phyloP scores from a whole-genome alignment of 2,329 filamentous ascomycete genomes.

The Sporothrix humicola region DNA sequence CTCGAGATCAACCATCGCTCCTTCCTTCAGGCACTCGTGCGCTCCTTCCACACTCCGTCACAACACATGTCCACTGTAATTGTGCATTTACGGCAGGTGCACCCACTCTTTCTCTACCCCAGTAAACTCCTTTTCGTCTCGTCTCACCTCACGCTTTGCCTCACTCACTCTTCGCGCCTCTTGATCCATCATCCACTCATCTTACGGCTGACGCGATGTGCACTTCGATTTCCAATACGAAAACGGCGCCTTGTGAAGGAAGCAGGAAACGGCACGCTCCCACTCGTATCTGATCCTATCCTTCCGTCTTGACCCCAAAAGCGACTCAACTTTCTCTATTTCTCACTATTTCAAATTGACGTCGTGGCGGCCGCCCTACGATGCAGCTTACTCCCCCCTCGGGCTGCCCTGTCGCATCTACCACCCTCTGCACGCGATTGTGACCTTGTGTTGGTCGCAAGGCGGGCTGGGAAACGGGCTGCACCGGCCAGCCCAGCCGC shows the following conservation, averaged over 20 bases:
- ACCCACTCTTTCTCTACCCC: not conserved
- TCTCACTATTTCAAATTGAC: not conserved
- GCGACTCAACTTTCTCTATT: too few species aligned
- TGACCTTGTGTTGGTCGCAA: not conserved
- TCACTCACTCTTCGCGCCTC: not conserved
- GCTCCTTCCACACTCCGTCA: not conserved
- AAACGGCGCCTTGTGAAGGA: not conserved
- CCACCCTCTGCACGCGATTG: not conserved
- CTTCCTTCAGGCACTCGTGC: constrained; percentile 13
- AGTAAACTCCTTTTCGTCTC: not conserved
- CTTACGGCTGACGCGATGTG: not conserved
- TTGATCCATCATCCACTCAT: not conserved
- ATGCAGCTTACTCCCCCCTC: not conserved
- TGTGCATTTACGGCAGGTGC: not conserved
- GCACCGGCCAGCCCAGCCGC: not conserved
- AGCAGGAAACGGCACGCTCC: not conserved
- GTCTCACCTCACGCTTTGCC: constrained; percentile 18
- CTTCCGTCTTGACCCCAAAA: not conserved
- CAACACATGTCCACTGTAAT: not conserved
- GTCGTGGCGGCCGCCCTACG: not conserved
- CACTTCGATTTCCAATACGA: not conserved
- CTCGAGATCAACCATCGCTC: not conserved
- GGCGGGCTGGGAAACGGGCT: not conserved
- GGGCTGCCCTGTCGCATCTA: not conserved
- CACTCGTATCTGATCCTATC: not conserved